Evolutionary conservation across 2,329 filamentous ascomycete genomes (phyloP).

Genomic region (Aspergillus ibericus): DNA sequence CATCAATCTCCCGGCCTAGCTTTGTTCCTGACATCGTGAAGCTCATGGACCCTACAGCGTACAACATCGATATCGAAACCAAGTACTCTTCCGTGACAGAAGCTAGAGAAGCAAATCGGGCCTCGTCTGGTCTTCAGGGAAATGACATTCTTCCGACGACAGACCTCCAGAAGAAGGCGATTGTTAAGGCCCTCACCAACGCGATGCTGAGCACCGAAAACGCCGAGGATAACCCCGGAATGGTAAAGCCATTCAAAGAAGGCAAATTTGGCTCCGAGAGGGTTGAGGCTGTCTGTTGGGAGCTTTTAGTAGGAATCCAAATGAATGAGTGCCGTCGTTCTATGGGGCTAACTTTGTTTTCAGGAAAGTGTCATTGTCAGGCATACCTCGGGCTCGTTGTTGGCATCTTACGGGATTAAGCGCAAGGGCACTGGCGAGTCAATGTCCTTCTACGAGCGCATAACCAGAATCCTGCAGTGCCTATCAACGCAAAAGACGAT

Average conservation of each 20-base stretch:
- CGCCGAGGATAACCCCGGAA: constrained; percentile 32
- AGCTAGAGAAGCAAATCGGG: constrained; percentile 12
- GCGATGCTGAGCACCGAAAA: constrained; percentile 33
- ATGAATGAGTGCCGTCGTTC: neutral
- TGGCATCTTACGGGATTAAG: constrained; percentile 25
- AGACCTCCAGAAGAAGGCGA: constrained; percentile 19
- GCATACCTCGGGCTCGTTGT: constrained; percentile 27
- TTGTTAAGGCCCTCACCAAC: constrained; percentile 32
- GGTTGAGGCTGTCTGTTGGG: constrained; percentile 36
- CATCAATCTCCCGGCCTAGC: neutral
- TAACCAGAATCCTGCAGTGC: constrained; percentile 18
- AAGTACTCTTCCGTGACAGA: constrained; percentile 21
- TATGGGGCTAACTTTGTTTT: constrained; percentile 1
- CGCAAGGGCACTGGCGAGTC: constrained; percentile 16
- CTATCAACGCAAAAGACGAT: constrained; percentile 38
- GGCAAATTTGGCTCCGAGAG: constrained; percentile 22
- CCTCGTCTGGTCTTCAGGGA: neutral
- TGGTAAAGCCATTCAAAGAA: constrained; percentile 33
- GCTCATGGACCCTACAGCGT: constrained; percentile 11
- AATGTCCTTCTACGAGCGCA: constrained; percentile 25
- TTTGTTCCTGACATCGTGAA: neutral
- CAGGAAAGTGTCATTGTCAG: constrained; percentile 27
- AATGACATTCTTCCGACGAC: constrained; percentile 31
- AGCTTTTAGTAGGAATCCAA: constrained; percentile 27
- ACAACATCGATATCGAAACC: constrained; percentile 10